Evolutionary conservation across 257 asterid species (phyloP).

Genomic region (Ilex asprella): DNA sequence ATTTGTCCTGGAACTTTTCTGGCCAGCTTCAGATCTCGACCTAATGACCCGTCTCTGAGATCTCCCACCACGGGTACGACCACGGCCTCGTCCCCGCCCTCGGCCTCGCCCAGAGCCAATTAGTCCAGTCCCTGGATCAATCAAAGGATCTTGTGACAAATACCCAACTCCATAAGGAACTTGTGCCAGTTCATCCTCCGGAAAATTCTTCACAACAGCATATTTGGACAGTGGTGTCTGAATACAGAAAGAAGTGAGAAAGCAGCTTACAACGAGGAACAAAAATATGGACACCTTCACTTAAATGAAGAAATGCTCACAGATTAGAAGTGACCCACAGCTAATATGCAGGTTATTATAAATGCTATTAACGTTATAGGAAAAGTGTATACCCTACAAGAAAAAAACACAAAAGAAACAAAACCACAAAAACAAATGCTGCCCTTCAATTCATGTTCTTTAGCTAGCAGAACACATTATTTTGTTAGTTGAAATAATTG

Average conservation of each 20-base stretch:
- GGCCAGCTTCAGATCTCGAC: constrained; percentile 26
- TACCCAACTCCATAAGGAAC: constrained; percentile 18
- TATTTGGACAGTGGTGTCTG: constrained; percentile 42
- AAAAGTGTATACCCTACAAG: no score
- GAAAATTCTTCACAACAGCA: constrained; percentile 18
- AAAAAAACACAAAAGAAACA: background rate
- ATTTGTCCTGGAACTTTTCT: constrained; percentile 12
- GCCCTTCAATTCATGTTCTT: no score
- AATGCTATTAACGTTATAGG: no score
- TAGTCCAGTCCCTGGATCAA: constrained; percentile 23
- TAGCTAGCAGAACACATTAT: no score
- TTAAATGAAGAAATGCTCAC: background rate
- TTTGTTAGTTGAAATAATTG: background rate
- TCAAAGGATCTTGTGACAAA: constrained; percentile 27
- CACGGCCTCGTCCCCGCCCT: constrained; percentile 45
- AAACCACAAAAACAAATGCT: background rate
- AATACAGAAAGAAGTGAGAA: background rate
- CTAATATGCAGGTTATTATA: no score
- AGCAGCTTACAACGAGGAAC: background rate
- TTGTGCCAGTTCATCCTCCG: constrained; percentile 19
- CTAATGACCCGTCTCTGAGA: constrained; percentile 23
- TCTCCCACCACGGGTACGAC: constrained; percentile 39
- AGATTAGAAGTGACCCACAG: no score
- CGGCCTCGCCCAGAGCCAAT: constrained; percentile 37
- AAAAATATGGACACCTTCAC: background rate